Base-by-base conservation (phyloP, 1,284 basidiomycete genomes). In the Naganishia liquefaciens region DNA sequence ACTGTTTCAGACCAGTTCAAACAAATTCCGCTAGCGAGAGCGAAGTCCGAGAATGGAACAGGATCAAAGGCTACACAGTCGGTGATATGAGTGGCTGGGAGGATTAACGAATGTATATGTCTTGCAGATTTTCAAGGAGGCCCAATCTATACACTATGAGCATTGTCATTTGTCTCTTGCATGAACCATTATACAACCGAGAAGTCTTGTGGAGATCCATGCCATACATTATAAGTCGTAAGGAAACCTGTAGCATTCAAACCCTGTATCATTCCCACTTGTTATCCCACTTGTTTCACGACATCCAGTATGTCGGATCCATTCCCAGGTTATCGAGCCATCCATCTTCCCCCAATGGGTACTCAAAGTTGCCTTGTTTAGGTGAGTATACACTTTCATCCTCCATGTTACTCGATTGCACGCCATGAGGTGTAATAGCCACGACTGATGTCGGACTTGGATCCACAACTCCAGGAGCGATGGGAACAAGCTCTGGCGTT, bases 81-180 rank as follows among this genome's bases (percentile, higher is more conserved):
- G 65, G 65, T 4, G 61, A 66, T 53, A 47, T 66, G 15, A 47
- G 49, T 46, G 49, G 46, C 25, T 65, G 64, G 62, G 62, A 50
- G 43, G 25, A 39, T 25, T 49, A 25, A 27, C 23, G 17, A n/a
- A 0, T 47, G 33, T n/a, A 37, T 7, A 40, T 30, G 30, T 47
- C 27, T 28, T 27, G n/a, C n/a, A 57, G n/a, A 23, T 25, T 2
- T 49, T 37, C 13, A 13, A 2, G 10, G 13, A 37, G 33, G 9
- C 2, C 13, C 13, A 37, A 13, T 7, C 33, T 13, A 37, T 37
- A 37, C 33, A 7, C 33, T 37, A 37, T 9, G 7, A 37, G 33
- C 33, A n/a, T 44, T 19, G 23, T 44, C 43, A 44, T 23, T 17
- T 19, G 43, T 17, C 43, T n/a, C 19, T 19, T 17, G 13, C 23